Base-by-base conservation (phyloP, 179 eudicot species). In the Beta corolliflora region DNA sequence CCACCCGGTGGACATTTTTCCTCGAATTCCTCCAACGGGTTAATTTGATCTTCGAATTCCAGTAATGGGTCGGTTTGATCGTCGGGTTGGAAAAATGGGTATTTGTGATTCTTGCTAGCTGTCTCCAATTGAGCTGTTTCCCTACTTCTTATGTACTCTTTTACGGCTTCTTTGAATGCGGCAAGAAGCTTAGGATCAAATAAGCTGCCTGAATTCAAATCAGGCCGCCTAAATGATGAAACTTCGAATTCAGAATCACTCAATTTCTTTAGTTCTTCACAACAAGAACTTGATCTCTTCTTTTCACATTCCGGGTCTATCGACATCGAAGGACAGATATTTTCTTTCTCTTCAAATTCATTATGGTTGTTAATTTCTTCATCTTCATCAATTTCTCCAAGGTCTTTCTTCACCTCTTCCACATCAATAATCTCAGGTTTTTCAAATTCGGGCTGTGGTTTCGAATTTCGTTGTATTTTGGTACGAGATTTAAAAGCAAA, bases 1-100 rank as follows among this genome's bases (percentile, higher is more conserved):
- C 98, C 99, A 0, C 97, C 96, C 0, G 94, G 96, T 2, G 94
- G 98, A 65, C 93, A 90, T n/a, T 81, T 92, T 16, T 91, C 90
- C 5, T 91, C 88, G 79, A 89, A 94, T 56, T 88, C 95, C 0
- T 69, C 29, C 13, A 93, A 80, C 7, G 93, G 97, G 81, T 88
- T 79, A 15, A 44, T 21, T 14, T 69, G n/a, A 68, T 87, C 88
- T 19, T 85, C 91, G 18, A 81, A 16, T 54, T 83, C 87, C 3
- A 75, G 44, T 10, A 88, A 87, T 44, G 86, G 67, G n/a, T 90
- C 88, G 0, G 87, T 81, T 54, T 87, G 80, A 10, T 85, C 83
- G 36, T 75, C 84, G 3, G 84, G 64, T 75, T 84, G 74, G 41
- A 23, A 75, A 64, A 67, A 81, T 23, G 84, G 71, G 71, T 77